These are phyloP conservation scores for Penicillium sclerotiorum DNA, from an alignment of 2,329 filamentous ascomycete species.

Conservation along the genomic window DNA sequence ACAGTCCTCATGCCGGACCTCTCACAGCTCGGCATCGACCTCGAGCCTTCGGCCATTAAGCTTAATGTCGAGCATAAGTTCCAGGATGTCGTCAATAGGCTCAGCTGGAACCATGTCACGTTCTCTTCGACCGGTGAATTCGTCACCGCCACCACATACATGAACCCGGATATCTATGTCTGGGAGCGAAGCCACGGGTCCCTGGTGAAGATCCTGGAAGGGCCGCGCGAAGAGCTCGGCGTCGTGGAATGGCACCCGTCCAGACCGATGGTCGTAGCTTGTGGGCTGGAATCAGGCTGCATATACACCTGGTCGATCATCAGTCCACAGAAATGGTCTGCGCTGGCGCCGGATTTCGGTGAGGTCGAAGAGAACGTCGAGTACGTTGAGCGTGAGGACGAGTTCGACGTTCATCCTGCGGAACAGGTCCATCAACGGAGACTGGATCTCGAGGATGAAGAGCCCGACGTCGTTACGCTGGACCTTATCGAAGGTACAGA, in stretches of 20 bases:
- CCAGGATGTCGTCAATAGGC: slow-evolving; percentile 91
- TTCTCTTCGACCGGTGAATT: slow-evolving; percentile 95
- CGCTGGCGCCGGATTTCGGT: slow-evolving; percentile 91
- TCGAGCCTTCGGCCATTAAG: slow-evolving; percentile 83
- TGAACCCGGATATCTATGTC: slow-evolving; percentile 98
- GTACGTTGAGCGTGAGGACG: slow-evolving; percentile 92
- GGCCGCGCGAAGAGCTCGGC: slow-evolving; percentile 92
- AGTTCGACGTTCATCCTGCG: slow-evolving; percentile 95
- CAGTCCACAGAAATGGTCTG: slow-evolving; percentile 95
- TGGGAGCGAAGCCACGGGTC: slow-evolving; percentile 95
- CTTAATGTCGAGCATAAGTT: slow-evolving; percentile 96
- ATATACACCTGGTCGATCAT: slow-evolving; percentile 97
- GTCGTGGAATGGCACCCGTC: slow-evolving; percentile 97
- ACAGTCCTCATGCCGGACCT: slow-evolving; percentile 87
- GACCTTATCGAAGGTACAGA: slow-evolving; percentile 66
- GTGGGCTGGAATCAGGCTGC: slow-evolving; percentile 86
- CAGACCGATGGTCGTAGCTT: slow-evolving; percentile 83
- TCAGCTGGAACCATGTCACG: slow-evolving; percentile 96
- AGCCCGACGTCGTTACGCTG: slow-evolving; percentile 83
- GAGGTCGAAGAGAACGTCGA: slow-evolving; percentile 99
- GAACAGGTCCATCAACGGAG: slow-evolving; percentile 92
- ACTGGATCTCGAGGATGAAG: slow-evolving; percentile 88
- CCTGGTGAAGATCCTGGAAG: slow-evolving; percentile 93
- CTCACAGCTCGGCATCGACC: slow-evolving; percentile 53
- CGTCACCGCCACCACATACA: slow-evolving; percentile 92